A percentile compares a stretch with the other conserved stretches of the same genome.
phyloP scores from a whole-genome alignment of 805 yeast genomes.

The Lipomyces sp. region DNA sequence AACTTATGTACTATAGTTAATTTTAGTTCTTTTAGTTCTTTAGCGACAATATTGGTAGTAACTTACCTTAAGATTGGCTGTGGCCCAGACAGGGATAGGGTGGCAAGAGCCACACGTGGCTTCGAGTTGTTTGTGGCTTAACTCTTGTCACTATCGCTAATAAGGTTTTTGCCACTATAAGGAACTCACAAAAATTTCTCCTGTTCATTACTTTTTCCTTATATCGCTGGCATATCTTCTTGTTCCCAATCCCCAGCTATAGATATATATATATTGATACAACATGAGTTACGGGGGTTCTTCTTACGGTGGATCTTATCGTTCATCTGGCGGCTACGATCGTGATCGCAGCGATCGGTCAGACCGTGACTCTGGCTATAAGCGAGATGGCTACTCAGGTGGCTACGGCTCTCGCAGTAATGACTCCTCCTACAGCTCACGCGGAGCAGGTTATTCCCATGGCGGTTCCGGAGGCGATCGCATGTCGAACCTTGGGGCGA shows the following conservation, averaged over 20 bases:
- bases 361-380: neutral
- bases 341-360: slow-evolving; percentile 21
- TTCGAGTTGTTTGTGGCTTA: neutral
- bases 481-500: slow-evolving; percentile 56
- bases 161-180: slow-evolving; percentile 3
- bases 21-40: neutral
- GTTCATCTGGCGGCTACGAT: slow-evolving; percentile 11
- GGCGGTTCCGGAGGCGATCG: slow-evolving; percentile 51
- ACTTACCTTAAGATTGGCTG: no score
- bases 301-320: slow-evolving; percentile 22
- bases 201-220: neutral
- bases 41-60: no score
- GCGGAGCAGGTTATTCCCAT: slow-evolving; percentile 49
- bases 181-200: neutral
- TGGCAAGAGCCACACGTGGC: slow-evolving; percentile 2
- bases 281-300: slow-evolving; percentile 36
- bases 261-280: neutral
- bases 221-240: neutral
- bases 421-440: slow-evolving; percentile 38
- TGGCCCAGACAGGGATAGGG: neutral
- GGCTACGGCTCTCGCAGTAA: slow-evolving; percentile 23
- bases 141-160: neutral
- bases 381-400: neutral
- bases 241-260: slow-evolving; percentile 3
- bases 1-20: neutral